Base-by-base conservation (phyloP, 2,329 filamentous ascomycete species). In the Colletotrichum kahawae region DNA sequence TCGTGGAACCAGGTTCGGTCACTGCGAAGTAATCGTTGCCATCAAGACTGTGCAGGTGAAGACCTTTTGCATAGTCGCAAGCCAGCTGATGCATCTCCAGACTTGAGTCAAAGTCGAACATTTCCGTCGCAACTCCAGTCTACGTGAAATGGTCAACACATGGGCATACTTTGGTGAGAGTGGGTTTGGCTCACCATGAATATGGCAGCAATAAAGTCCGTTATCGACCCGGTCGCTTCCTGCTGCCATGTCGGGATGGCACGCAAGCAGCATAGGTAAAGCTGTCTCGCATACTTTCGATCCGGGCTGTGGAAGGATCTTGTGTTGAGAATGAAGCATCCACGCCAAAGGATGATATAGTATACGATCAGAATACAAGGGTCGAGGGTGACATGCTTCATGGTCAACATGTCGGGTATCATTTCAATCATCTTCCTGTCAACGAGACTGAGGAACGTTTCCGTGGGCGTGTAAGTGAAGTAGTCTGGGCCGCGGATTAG, bases 21-120 rank as follows among this genome's bases (percentile, higher is more conserved):
- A 38, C 27, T 29, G 71, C 74, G 31, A 60, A 56, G 29, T 70
- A 72, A 12, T 78, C 78, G 10, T 78, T 77, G 5, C 78, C 80
- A 51, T 83, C 82, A 9, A 83, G 77, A 9, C 78, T 82, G 57
- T 83, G 82, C 4, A 83, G 64, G 29, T 82, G 80, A 4, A 83
- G 81, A 6, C 38, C 76, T 43, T 81, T 80, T 8, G 81, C 82
- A 27, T 81, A 83, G 63, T 80, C 81, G 64, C 81, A 80, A 3
- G 82, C 80, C 6, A 77, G 75, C 21, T 80, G 79, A 54, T 82
- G 80, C 77, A 82, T 81, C 38, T 77, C 77, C 78, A 81, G 81
- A 13, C 79, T 79, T 18, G 82, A 72, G 7, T 82, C 81, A 24
- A 82, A 80, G 60, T 83, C 82, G n/a, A 83, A 82, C 36, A 72